Percentiles rank a stretch among this genome's conserved stretches.
phyloP scores from a whole-genome alignment of 495 filamentous ascomycete genomes.

The Monascus purpureus region DNA sequence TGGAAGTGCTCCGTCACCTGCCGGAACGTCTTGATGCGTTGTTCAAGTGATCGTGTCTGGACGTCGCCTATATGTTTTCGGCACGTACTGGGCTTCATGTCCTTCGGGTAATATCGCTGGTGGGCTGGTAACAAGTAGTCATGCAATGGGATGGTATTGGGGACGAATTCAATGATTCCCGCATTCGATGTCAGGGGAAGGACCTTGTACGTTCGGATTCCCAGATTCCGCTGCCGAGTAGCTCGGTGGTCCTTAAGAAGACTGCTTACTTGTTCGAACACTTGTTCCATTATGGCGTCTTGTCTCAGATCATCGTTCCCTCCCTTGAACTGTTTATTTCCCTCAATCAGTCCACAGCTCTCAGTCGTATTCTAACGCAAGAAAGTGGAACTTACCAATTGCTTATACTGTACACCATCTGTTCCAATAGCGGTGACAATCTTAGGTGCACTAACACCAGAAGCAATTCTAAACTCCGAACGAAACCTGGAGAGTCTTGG shows the following conservation, averaged over 20 bases:
- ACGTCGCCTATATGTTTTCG: conserved; percentile 64
- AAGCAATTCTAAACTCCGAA: conserved; percentile 66
- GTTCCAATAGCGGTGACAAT: conserved; percentile 66
- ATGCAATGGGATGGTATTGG: conserved; percentile 77
- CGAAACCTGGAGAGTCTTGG: conserved; percentile 57
- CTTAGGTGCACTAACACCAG: conserved; percentile 82
- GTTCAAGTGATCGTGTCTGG: conserved; percentile 49
- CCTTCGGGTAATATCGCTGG: conserved; percentile 69
- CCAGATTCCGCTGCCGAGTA: conserved; percentile 76
- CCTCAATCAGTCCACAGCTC: conserved; percentile 4
- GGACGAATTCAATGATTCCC: conserved; percentile 95
- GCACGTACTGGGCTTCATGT: conserved; percentile 59
- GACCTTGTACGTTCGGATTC: conserved; percentile 91
- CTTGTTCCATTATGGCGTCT: conserved; percentile 99
- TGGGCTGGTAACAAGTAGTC: conserved; percentile 88
- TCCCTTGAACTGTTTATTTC: conserved; percentile 55
- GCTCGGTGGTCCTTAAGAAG: conserved; percentile 72
- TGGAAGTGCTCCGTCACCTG: conserved; percentile 67
- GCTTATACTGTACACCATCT: conserved; percentile 68
- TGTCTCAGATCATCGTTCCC: conserved; percentile 94
- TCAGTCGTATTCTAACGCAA: background rate
- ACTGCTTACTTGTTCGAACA: conserved; percentile 89
- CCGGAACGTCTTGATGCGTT: conserved; percentile 59
- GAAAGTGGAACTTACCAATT: conserved; percentile 45
- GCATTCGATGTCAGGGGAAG: conserved; percentile 68